Percentiles rank a stretch among this genome's conserved stretches.
Conservation (phyloP, 176 grass and related monocot species). For the Oryza australiensis region DNA sequence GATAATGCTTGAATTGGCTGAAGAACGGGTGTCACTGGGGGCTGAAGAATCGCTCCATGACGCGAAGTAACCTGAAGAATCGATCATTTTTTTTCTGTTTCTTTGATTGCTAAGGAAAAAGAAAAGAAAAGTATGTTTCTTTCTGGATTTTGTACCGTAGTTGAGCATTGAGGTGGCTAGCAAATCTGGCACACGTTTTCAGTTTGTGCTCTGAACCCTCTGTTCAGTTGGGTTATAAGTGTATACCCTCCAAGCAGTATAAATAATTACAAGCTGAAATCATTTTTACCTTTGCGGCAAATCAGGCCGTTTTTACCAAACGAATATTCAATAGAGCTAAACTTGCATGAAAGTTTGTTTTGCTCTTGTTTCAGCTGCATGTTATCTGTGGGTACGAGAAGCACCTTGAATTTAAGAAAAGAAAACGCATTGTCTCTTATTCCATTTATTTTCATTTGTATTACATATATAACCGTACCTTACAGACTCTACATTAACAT, state of each 20-base stretch:
- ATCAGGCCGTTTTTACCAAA: neutral
- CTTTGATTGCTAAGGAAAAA: neutral
- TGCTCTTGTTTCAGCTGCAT: neutral
- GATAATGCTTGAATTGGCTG: neutral
- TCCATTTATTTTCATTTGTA: conserved; percentile 1
- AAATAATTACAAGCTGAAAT: neutral
- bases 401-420: neutral
- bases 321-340: neutral
- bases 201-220: neutral
- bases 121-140: neutral
- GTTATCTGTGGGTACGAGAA: neutral
- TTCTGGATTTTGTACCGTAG: neutral
- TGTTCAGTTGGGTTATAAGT: neutral
- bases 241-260: neutral
- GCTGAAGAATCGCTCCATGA: neutral
- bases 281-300: neutral
- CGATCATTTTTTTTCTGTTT: neutral
- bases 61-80: neutral
- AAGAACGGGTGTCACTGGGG: neutral
- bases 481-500: conserved; percentile 26
- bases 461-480: conserved; percentile 33
- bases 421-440: neutral
- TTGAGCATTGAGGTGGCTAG: no score
- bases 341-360: conserved; percentile 15
- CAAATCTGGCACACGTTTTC: neutral